These are phyloP conservation scores for Paramecium octaurelia DNA, from an alignment of 73 alveolate species.

Conservation along the genomic window DNA sequence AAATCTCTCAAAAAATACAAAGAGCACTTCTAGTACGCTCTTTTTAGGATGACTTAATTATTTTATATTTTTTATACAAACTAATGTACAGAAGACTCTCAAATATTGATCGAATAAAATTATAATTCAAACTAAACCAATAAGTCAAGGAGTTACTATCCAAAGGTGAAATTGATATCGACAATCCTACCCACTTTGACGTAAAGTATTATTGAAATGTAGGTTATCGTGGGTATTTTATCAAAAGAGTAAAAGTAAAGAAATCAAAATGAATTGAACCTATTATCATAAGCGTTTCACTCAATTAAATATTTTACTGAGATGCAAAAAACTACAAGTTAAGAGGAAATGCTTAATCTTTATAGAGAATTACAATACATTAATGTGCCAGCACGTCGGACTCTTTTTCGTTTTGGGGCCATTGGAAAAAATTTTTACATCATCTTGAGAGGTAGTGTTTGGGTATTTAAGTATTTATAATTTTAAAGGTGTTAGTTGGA, in stretches of 20 bases:
- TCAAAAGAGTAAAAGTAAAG: not conserved
- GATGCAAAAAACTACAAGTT: constrained; percentile 23
- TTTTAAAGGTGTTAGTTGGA: not conserved
- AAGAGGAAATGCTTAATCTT: constrained; percentile 24
- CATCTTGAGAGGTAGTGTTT: constrained; percentile 18
- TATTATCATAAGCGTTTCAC: not conserved
- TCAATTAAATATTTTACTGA: constrained; percentile 3
- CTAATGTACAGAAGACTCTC: not conserved
- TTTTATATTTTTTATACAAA: not conserved
- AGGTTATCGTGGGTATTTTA: not conserved
- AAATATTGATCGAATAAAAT: not conserved
- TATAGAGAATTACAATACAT: constrained; percentile 13
- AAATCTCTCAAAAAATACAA: constrained; percentile 14
- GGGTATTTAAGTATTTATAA: not conserved
- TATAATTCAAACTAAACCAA: not conserved
- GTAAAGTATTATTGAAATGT: not conserved
- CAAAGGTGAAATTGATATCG: not conserved
- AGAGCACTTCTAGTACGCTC: constrained; percentile 17
- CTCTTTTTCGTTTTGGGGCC: constrained; percentile 7
- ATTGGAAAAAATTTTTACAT: constrained; percentile 28
- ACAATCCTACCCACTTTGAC: not conserved
- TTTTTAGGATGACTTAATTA: not conserved
- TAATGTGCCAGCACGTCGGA: constrained; percentile 3
- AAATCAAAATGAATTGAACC: not conserved
- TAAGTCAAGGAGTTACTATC: constrained; percentile 13